These are phyloP conservation scores for Volvariella surrecta DNA, from an alignment of 1,284 basidiomycete species.

Conservation along the genomic window DNA sequence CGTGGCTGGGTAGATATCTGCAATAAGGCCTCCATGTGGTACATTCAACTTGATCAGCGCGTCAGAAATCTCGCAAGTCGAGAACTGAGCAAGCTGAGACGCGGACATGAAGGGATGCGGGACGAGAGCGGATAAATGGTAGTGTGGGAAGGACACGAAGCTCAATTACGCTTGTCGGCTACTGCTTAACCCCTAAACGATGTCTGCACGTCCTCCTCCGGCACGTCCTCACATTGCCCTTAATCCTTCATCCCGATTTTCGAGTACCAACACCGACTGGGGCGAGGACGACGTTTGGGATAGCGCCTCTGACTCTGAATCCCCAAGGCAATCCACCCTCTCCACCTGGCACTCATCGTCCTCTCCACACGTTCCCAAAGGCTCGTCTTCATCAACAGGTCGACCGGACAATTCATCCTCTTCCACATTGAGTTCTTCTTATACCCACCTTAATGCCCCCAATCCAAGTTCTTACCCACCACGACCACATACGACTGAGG, in stretches of 20 bases:
- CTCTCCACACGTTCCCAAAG: slow-evolving; percentile 50
- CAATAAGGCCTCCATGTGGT: slow-evolving; percentile 72
- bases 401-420: slow-evolving; percentile 39
- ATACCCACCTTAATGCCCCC: slow-evolving; percentile 71
- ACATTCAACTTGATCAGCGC: slow-evolving; percentile 81
- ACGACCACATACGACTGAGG: slow-evolving; percentile 11
- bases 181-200: slow-evolving; percentile 19
- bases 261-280: slow-evolving; percentile 44
- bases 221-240: slow-evolving; percentile 68
- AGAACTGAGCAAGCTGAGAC: slow-evolving; percentile 37
- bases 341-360: slow-evolving; percentile 40
- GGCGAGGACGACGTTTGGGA: slow-evolving; percentile 89
- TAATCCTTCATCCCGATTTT: slow-evolving; percentile 44
- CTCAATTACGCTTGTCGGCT: background rate
- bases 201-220: slow-evolving; percentile 64
- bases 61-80: slow-evolving; percentile 85
- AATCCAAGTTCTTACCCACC: slow-evolving; percentile 72
- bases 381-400: slow-evolving; percentile 21
- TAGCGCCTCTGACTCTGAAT: slow-evolving; percentile 77
- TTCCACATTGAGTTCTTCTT: slow-evolving; percentile 70
- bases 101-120: slow-evolving; percentile 4
- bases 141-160: slow-evolving; percentile 8
- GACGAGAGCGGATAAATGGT: background rate
- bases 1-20: slow-evolving; percentile 58
- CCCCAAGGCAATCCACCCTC: slow-evolving; percentile 41